Evolutionary conservation across 768 basidiomycete species (phyloP), one percentile per base, ranked within the genome.

Genomic region (Sporobolomyces pararoseus): DNA sequence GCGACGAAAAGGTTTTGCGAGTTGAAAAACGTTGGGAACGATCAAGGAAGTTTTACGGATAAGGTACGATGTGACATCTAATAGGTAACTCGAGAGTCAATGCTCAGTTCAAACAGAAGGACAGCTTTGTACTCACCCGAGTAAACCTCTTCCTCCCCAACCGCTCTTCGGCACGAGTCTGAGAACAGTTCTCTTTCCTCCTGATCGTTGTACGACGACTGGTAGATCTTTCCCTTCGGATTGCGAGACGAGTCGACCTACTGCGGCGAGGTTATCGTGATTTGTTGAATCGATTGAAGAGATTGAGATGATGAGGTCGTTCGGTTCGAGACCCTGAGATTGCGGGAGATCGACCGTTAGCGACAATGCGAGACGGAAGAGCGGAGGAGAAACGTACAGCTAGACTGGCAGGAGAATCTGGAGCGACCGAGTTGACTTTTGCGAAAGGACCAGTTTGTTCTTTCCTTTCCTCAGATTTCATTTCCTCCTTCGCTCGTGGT

Each of bases 341-440:
- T n/a, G n/a, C n/a, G n/a, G n/a, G 12, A 16, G 12, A 37, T 7
- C 13, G 35, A 32, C 50, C 46, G 21, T 23, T 21, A 47, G 21
- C 13, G 6, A 14, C 46, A 47, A 21, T 23, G 6, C 46, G 21
- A 47, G 10, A 12, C 39, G 10, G 17, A 9, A 42, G 39, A 42
- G 39, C 46, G 13, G 39, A 53, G 23, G 31, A 46, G 27, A 57
- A 62, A 79, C 84, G 72, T 75, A 96, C 94, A 55, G 94, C 89
- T 73, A 86, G 82, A 13, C 86, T 85, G 42, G 94, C 91, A 7
- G 94, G 94, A 79, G 91, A 90, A 2, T 81, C 83, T 1, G 88
- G 87, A 1, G 90, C 87, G 34, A 96, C 88, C 4, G 84, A 85
- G 70, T 94, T 86, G 10, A 96, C 89, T 77, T 82, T 87, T 0